Conservation (phyloP, 257 asterid genomes). For the Solanum ossicruentum region DNA sequence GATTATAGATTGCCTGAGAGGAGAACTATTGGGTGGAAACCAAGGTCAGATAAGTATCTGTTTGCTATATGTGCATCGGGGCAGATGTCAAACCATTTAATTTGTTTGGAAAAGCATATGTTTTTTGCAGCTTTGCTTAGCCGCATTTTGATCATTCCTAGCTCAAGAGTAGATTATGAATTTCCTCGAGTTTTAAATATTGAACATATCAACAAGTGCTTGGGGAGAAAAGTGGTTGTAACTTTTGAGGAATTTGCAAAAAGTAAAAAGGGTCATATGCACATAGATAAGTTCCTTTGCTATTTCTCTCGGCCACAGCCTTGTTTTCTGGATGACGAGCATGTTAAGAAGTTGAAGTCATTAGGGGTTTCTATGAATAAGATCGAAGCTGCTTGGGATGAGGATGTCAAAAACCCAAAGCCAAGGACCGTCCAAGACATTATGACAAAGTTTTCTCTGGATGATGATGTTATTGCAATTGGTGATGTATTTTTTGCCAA, state of each 20-base stretch:
- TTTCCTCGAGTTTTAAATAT: constrained; percentile 69
- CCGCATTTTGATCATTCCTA: constrained; percentile 74
- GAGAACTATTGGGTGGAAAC: constrained; percentile 79
- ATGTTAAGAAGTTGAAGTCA: constrained; percentile 66
- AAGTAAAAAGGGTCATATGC: constrained; percentile 46
- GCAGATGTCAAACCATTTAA: constrained; percentile 95
- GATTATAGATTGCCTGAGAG: constrained; percentile 51
- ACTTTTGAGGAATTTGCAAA: constrained; percentile 78
- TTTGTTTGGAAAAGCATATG: constrained; percentile 95
- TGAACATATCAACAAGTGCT: constrained; percentile 69
- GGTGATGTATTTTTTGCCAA: constrained; percentile 98
- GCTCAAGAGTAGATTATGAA: constrained; percentile 77
- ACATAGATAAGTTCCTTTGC: constrained; percentile 64
- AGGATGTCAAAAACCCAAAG: constrained; percentile 80
- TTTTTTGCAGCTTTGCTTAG: constrained; percentile 80
- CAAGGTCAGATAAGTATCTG: constrained; percentile 60
- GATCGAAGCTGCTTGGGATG: constrained; percentile 74
- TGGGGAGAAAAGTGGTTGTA: constrained; percentile 70
- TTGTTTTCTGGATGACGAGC: constrained; percentile 83
- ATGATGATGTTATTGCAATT: constrained; percentile 68
- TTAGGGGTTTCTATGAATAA: constrained; percentile 64
- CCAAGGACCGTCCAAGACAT: constrained; percentile 53
- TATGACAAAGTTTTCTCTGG: constrained; percentile 45
- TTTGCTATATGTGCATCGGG: constrained; percentile 85
- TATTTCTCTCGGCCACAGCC: constrained; percentile 83